Evolutionary conservation across 2,329 filamentous ascomycete species (phyloP).

Genomic region (Teratosphaeria nubilosa): DNA sequence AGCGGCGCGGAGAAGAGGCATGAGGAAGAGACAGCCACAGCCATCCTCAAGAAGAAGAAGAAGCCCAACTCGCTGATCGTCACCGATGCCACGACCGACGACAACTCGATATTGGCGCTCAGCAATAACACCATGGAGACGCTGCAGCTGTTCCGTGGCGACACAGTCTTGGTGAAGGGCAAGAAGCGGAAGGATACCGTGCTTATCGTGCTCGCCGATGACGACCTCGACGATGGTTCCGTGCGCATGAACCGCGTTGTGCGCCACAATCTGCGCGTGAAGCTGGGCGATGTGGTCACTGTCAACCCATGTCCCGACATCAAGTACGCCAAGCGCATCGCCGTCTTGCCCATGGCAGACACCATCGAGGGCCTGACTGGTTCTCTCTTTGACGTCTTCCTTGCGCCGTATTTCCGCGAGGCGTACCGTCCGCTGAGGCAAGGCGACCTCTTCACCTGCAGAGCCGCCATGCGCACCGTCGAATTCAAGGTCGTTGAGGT

Average conservation of each 20-base stretch:
- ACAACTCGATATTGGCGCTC: conserved; percentile 97
- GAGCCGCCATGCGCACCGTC: conserved; percentile 96
- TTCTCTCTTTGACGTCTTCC: conserved; percentile 97
- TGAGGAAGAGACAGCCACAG: conserved; percentile 75
- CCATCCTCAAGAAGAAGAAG: conserved; percentile 99
- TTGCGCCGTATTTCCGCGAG: conserved; percentile 98
- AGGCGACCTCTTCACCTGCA: conserved; percentile 93
- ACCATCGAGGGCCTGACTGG: conserved; percentile 96
- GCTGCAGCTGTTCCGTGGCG: conserved; percentile 94
- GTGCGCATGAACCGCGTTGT: conserved; percentile 97
- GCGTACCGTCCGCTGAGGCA: conserved; percentile 95
- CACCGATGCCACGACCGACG: conserved; percentile 96
- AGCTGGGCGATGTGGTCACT: conserved; percentile 96
- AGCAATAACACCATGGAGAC: conserved; percentile 99
- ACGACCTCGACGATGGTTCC: conserved; percentile 94
- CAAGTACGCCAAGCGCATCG: conserved; percentile 99
- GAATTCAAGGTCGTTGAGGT: conserved; percentile 99
- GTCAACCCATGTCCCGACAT: conserved; percentile 97
- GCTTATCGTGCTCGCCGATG: conserved; percentile 91
- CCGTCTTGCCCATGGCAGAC: conserved; percentile 94
- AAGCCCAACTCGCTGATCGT: conserved; percentile 99
- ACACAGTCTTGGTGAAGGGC: conserved; percentile 95
- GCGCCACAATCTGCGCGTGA: conserved; percentile 94
- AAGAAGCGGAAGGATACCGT: conserved; percentile 99
- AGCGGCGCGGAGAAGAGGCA: conserved; percentile 22